Base-by-base conservation (phyloP, 2,329 filamentous ascomycete genomes). In the Fusarium devonianum region DNA sequence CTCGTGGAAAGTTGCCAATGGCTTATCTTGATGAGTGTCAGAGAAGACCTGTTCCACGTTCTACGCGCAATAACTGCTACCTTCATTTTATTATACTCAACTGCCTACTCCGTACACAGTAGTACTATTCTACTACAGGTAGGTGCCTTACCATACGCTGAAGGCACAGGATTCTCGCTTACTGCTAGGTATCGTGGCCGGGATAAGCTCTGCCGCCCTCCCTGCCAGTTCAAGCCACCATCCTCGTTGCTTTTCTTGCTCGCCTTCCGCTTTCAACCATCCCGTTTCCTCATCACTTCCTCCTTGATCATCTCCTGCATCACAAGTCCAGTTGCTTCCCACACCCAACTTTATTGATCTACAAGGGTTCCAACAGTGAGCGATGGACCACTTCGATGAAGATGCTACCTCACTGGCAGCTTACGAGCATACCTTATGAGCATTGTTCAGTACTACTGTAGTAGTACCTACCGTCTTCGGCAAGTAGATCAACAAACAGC, bases 401-500 rank as follows among this genome's bases (percentile, higher is more conserved):
- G 22, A 25, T 26, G 11, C 11, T 12, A 12, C n/a, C n/a, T n/a
- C n/a, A 26, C 11, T 26, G 23, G 11, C 11, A 4, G 3, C n/a
- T 3, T n/a, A 33, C 39, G 16, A 56, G 43, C 43, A 40, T 47
- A 40, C 50, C 42, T 42, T 37, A 52, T 55, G 48, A 52, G 42
- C 50, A 52, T 33, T 33, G 22, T 26, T 26, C 23, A n/a, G 11
- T n/a, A n/a, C 30, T 40, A 33, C 19, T 35, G 23, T 38, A 21
- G 25, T 37, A 21, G 30, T 39, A 44, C 44, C 51, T 58, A 35
- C 56, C 41, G 9, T 30, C 50, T 59, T 58, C 30, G 56, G 56
- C 26, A 56, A 59, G 46, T 43, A 37, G 44, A 33, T 39, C n/a
- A n/a, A n/a, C n/a, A n/a, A n/a, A n/a, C n/a, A n/a, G n/a, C n/a